Evolutionary conservation across 768 basidiomycete genomes (phyloP).

Genomic region (Boletus insuetus): DNA sequence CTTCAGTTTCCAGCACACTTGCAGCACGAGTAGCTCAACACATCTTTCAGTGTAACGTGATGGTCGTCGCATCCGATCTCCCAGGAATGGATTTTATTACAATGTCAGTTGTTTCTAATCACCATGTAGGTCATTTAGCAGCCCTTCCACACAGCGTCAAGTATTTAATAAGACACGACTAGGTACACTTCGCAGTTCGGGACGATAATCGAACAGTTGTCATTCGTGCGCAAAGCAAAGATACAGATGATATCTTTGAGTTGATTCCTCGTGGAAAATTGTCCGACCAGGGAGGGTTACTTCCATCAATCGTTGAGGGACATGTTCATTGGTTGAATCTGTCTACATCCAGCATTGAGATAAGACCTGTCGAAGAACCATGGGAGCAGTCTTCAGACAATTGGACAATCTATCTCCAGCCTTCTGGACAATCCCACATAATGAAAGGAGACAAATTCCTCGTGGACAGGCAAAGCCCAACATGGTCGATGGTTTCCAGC

Average conservation of each 20-base stretch:
- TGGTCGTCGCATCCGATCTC: background rate
- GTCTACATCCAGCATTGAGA: background rate
- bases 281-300: too few species aligned
- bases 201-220: background rate
- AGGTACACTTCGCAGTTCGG: background rate
- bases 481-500: background rate
- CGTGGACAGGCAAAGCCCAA: background rate
- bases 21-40: background rate
- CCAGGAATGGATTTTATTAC: background rate
- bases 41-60: background rate
- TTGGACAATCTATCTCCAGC: background rate
- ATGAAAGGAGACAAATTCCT: background rate
- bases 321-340: background rate
- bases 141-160: too few species aligned
- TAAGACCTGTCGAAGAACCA: background rate
- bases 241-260: background rate
- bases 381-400: background rate
- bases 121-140: too few species aligned
- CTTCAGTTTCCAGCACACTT: too few species aligned
- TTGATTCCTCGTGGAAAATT: background rate
- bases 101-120: background rate
- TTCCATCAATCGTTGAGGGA: too few species aligned
- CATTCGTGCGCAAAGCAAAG: background rate
- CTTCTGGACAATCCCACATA: too few species aligned
- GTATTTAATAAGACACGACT: too few species aligned